Base-by-base conservation (phyloP, 805 yeast species). In the Candida methanosorbosa region DNA sequence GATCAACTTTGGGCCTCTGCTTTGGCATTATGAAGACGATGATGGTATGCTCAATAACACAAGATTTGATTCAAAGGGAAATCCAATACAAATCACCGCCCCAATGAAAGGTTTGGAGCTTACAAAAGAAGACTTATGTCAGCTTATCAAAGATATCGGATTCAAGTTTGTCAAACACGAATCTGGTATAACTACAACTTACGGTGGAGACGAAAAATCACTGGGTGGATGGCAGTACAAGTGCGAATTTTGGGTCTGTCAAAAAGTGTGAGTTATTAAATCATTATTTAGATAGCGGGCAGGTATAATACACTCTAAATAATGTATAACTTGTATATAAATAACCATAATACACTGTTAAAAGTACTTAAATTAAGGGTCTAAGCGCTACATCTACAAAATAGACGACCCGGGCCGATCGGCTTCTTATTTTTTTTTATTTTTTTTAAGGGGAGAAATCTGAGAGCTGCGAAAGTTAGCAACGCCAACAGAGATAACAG, bases 201-300 rank as follows among this genome's bases (percentile, higher is more conserved):
- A 82, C 48, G 68, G 79, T 13, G 58, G 67, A 2, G 82, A 78
- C 44, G 45, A 49, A 0, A 48, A 55, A 34, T 54, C 75, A 2
- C 54, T 78, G 45, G 81, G 81, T 0, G 61, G 66, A 1, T 80
- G 69, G 64, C 52, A 52, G 4, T 81, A 79, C 46, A 59, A 70
- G 18, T 78, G 87, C 46, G 82, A 78, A 39, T 81, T 59, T 46
- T 81, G 87, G 87, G 73, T 79, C 2, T 78, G 80, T 37, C 51
- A 43, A 27, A 69, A 62, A 16, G 29, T 18, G 15, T n/a, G n/a
- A n/a, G n/a, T n/a, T n/a, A n/a, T n/a, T n/a, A n/a, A n/a, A n/a
- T n/a, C n/a, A n/a, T n/a, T n/a, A n/a, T n/a, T n/a, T n/a, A n/a
- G n/a, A n/a, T n/a, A n/a, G n/a, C n/a, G n/a, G n/a, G n/a, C n/a